These are phyloP conservation scores for Pichia sp. DNA, from an alignment of 1,139 yeast genomes.

Conservation along the genomic window DNA sequence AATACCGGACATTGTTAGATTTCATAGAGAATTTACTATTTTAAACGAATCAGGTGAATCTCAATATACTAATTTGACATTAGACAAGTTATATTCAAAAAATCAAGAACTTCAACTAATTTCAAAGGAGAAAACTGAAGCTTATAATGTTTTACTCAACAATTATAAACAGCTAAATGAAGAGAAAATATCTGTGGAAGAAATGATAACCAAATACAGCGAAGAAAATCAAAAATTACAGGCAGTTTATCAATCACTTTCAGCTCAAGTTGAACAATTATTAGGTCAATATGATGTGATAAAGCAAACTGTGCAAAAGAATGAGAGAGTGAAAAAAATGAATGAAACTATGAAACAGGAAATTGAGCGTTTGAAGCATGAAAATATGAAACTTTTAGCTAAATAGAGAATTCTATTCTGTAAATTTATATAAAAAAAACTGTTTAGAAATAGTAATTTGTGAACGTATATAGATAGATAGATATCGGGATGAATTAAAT, in stretches of 20 bases:
- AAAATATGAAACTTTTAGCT: conserved; percentile 15
- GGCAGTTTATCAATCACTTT: conserved; percentile 12
- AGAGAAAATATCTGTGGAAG: conserved; percentile 24
- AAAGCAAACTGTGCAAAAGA: conserved; percentile 26
- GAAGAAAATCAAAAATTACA: conserved; percentile 17
- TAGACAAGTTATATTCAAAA: conserved; percentile 8
- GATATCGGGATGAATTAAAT: too few relatives aligned
- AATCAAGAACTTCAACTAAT: conserved; percentile 7
- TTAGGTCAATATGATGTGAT: conserved; percentile 27
- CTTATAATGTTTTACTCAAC: conserved; percentile 23
- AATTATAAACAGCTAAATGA: conserved; percentile 28
- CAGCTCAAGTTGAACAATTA: conserved; percentile 17
- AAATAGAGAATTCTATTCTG: neutral
- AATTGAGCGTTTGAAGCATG: conserved; percentile 19
- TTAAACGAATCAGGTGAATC: conserved; percentile 10
- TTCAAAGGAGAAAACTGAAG: conserved; percentile 11
- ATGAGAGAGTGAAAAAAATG: conserved; percentile 22
- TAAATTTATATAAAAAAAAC: neutral
- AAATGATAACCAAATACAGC: conserved; percentile 17
- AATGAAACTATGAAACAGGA: conserved; percentile 23
- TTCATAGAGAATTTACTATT: conserved; percentile 10
- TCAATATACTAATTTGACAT: conserved; percentile 2
- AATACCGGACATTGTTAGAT: conserved; percentile 3
- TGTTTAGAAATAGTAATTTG: neutral
- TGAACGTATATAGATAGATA: too few relatives aligned